These are phyloP conservation scores for Tuctoria greenei DNA, from an alignment of 176 grass and related monocot species.

Conservation along the genomic window DNA sequence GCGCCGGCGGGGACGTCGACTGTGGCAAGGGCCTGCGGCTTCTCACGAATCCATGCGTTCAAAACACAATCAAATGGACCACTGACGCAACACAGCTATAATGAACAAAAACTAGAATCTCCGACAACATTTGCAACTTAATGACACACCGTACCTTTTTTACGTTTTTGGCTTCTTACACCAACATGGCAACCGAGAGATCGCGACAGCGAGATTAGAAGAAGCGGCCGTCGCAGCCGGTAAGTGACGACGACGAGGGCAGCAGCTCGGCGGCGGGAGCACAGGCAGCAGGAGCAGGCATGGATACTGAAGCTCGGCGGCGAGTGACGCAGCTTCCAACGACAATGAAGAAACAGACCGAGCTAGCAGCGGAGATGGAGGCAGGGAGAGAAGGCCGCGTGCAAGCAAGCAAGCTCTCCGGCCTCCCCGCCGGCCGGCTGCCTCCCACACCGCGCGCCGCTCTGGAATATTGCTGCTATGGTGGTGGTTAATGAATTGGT, in stretches of 20 bases:
- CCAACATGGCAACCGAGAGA: slow-evolving; percentile 28
- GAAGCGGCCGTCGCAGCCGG: slow-evolving; percentile 13
- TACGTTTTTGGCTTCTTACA: slow-evolving; percentile 26
- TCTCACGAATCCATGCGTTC: background rate
- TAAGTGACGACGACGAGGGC: background rate
- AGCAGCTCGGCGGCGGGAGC: slow-evolving; percentile 1
- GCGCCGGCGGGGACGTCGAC: slow-evolving; percentile 12
- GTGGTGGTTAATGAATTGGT: background rate
- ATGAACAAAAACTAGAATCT: background rate
- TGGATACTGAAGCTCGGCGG: slow-evolving; percentile 1
- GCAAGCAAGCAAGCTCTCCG: background rate
- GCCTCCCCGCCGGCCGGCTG: background rate
- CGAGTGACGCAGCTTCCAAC: background rate
- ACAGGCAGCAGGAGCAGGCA: slow-evolving; percentile 26
- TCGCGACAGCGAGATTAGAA: slow-evolving; percentile 15
- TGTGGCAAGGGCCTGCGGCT: slow-evolving; percentile 22
- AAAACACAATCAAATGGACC: slow-evolving; percentile 8
- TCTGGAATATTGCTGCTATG: background rate
- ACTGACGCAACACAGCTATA: background rate
- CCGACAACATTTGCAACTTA: background rate
- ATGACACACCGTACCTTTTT: slow-evolving; percentile 25
- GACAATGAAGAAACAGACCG: too few relatives aligned
- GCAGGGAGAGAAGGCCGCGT: background rate
- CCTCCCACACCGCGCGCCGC: slow-evolving; percentile 11
- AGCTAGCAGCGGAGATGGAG: background rate